Evolutionary conservation across 306 rosid genomes (phyloP).

Genomic region (Begonia peltatifolia): DNA sequence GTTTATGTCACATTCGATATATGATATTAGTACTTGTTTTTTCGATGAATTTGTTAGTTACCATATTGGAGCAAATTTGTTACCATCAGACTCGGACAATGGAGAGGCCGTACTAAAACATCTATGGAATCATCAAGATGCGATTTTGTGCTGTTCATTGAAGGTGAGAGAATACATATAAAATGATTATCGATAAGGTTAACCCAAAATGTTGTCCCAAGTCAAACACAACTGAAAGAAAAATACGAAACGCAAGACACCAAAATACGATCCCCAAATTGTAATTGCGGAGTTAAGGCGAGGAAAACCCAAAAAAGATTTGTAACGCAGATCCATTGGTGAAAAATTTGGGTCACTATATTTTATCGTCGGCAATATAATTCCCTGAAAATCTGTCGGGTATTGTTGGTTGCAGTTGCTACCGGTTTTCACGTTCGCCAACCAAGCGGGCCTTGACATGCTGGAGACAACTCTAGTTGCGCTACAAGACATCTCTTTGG

Average conservation of each 20-base stretch:
- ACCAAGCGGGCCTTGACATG: conserved; percentile 97
- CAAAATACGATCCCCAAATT: too few species aligned
- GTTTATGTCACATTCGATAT: not conserved
- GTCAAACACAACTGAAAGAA: too few species aligned
- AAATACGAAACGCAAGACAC: too few species aligned
- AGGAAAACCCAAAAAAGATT: too few species aligned
- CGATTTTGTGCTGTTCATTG: conserved; percentile 79
- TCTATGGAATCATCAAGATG: conserved; percentile 86
- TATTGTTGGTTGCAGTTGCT: conserved; percentile 29
- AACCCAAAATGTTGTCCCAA: too few species aligned
- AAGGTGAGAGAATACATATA: conserved; percentile 25
- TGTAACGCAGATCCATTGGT: too few species aligned
- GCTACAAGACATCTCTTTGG: conserved; percentile 85
- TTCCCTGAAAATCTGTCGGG: not conserved
- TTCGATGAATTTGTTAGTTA: conserved; percentile 24
- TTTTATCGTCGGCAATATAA: too few species aligned
- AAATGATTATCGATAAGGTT: not conserved
- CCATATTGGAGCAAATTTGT: conserved; percentile 51
- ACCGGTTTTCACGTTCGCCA: conserved; percentile 84
- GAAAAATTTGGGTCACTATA: too few species aligned
- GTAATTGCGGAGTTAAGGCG: too few species aligned
- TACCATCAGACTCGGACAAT: conserved; percentile 45
- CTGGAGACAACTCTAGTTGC: conserved; percentile 87
- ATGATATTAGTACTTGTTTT: not conserved
- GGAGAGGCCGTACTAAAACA: conserved; percentile 55